Evolutionary conservation across 2,329 filamentous ascomycete genomes (phyloP).

Genomic region (Colletotrichum cuscutae): DNA sequence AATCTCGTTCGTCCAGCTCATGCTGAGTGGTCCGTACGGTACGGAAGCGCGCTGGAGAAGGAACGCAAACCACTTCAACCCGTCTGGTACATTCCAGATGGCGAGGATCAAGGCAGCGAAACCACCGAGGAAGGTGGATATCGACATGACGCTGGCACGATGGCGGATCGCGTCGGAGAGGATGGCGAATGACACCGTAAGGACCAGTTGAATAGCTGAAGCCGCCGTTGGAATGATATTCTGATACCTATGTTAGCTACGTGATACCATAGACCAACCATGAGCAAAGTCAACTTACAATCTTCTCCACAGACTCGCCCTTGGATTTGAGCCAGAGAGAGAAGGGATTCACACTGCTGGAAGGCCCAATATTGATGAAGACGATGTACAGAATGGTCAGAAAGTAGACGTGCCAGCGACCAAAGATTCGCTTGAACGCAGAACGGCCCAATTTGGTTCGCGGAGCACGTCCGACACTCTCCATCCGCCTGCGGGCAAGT

Average conservation of each 20-base stretch:
- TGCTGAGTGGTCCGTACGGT: slow-evolving; percentile 25
- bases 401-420: slow-evolving; percentile 49
- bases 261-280: no score
- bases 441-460: slow-evolving; percentile 59
- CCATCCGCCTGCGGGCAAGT: slow-evolving; percentile 20
- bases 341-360: slow-evolving; percentile 48
- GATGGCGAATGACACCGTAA: slow-evolving; percentile 28
- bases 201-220: slow-evolving; percentile 26
- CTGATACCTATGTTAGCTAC: not conserved
- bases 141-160: slow-evolving; percentile 26
- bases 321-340: slow-evolving; percentile 53
- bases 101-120: slow-evolving; percentile 51
- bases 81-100: slow-evolving; percentile 66
- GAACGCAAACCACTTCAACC: slow-evolving; percentile 64
- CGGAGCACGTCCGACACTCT: slow-evolving; percentile 60
- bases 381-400: slow-evolving; percentile 50
- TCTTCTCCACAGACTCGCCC: slow-evolving; percentile 59
- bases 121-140: slow-evolving; percentile 28
- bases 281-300: slow-evolving; percentile 54
- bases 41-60: slow-evolving; percentile 43
- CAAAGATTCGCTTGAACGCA: slow-evolving; percentile 29
- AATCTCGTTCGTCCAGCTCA: slow-evolving; percentile 34
- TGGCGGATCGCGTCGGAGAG: slow-evolving; percentile 29
- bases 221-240: slow-evolving; percentile 31
- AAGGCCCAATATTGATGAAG: slow-evolving; percentile 61